Evolutionary conservation across 1,284 basidiomycete genomes (phyloP).

Genomic region (Peniophora sp.): DNA sequence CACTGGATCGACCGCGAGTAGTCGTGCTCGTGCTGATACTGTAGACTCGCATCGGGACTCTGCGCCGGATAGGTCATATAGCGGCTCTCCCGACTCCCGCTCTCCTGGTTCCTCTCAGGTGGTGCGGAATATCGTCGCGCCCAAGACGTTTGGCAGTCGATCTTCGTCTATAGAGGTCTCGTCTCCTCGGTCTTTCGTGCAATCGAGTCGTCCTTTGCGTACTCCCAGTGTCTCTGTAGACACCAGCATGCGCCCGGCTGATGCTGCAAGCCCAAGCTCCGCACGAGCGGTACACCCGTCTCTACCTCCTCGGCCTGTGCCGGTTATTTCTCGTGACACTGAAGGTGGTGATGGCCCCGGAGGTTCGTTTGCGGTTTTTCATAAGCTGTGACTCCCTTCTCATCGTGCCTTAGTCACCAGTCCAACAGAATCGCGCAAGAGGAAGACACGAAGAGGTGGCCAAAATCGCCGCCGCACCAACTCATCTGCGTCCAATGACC

Average conservation of each 20-base stretch:
- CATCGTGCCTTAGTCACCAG: background rate
- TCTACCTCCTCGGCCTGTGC: slow-evolving; percentile 8
- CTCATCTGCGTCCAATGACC: too few species aligned
- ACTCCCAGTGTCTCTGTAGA: background rate
- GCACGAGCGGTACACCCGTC: slow-evolving; percentile 5
- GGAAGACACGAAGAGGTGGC: background rate
- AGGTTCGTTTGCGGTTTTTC: background rate
- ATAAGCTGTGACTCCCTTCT: too few species aligned
- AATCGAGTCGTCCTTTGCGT: slow-evolving; percentile 8
- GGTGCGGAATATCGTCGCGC: background rate
- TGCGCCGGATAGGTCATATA: background rate
- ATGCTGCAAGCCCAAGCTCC: background rate
- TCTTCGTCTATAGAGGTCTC: slow-evolving; percentile 5
- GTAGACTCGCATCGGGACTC: background rate
- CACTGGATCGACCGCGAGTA: background rate
- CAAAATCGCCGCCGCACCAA: background rate
- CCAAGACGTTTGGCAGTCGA: slow-evolving; percentile 7
- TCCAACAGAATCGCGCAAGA: background rate
- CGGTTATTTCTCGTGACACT: background rate
- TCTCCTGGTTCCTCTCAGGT: slow-evolving; percentile 5
- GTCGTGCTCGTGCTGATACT: background rate
- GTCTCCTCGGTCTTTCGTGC: slow-evolving; percentile 4
- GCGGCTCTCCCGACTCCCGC: background rate
- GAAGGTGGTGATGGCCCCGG: background rate
- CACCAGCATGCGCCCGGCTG: background rate